Evolutionary conservation across 495 filamentous ascomycete species (phyloP), one percentile per base, ranked within the genome.

Genomic region (Sporormia fimetaria): DNA sequence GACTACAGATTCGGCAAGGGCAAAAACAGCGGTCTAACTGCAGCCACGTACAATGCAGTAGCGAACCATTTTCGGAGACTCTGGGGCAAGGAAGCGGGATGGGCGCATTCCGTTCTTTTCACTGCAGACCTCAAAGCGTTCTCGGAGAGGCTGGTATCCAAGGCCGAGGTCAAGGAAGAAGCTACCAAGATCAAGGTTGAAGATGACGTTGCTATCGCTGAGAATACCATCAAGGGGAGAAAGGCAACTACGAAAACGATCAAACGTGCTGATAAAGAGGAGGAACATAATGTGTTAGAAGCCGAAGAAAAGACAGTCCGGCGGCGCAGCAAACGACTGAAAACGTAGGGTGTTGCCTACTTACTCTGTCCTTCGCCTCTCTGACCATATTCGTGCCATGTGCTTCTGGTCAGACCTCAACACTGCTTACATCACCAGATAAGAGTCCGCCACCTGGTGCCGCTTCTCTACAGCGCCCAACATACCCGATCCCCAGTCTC

Each of bases 101-200:
- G 92, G 92, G 92, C 90, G 1, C 90, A 99, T 61, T 88, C 80
- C 26, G 92, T 98, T 12, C 70, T 99, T 4, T 99, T 99, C 58
- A 90, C 90, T 0, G 92, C 90, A 3, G 87, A 99, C 58, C 61
- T 99, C 32, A 81, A 76, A 57, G 75, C 81, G 0, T 96, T 96
- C 56, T 74, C 85, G 6, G 81, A 82, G 44, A 57, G 67, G 33
- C 55, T 77, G 18, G 59, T 69, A 9, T 56, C 67, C 1, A 72
- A 79, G 49, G 57, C 65, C 4, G 64, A 75, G 34, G 63, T 65
- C 2, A 60, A 69, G 40, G 55, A 67, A 18, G 61, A 66, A 40
- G 40, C 45, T 2, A 17, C 55, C 33, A 44, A 25, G 2, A 46
- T 60, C 14, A 60, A 61, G 41, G 37, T 57, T 15, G 55, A 61